Percentiles rank a stretch among this genome's conserved stretches.
Conservation (phyloP, 345 rosid species). For the Hypericum perforatum region DNA sequence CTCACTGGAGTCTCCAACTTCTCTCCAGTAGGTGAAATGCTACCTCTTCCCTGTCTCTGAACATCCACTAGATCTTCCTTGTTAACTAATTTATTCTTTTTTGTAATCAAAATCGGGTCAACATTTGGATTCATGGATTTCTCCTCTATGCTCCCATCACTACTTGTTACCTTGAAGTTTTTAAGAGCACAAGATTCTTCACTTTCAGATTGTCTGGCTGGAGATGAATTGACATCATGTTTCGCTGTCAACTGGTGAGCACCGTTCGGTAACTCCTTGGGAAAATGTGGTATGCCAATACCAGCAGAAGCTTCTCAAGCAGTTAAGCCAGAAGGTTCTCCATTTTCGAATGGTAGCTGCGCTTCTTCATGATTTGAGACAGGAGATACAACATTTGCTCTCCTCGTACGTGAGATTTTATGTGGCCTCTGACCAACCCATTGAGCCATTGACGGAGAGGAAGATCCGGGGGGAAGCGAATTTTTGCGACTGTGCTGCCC, state of each 20-base stretch:
- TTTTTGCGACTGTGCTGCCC: slow-evolving; percentile 37
- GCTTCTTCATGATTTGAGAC: slow-evolving; percentile 41
- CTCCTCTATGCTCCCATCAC: slow-evolving; percentile 24
- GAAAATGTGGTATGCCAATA: slow-evolving; percentile 17
- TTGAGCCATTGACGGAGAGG: slow-evolving; percentile 44
- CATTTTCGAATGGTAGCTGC: slow-evolving; percentile 33
- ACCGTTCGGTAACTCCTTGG: slow-evolving; percentile 26
- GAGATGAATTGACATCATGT: slow-evolving; percentile 37
- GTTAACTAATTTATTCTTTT: slow-evolving; percentile 28
- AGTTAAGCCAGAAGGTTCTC: slow-evolving; percentile 25
- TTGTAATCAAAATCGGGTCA: slow-evolving; percentile 21
- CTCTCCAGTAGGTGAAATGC: slow-evolving; percentile 29
- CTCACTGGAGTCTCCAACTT: slow-evolving; percentile 37
- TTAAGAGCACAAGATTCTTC: slow-evolving; percentile 44
- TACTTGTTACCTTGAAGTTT: slow-evolving; percentile 24
- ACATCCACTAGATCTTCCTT: slow-evolving; percentile 39
- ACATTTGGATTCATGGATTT: slow-evolving; percentile 18
- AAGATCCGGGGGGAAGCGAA: slow-evolving; percentile 33
- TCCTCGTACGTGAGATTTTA: slow-evolving; percentile 41
- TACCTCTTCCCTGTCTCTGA: slow-evolving; percentile 38
- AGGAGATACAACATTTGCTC: slow-evolving; percentile 49
- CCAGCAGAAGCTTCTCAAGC: slow-evolving; percentile 27
- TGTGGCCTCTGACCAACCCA: slow-evolving; percentile 55
- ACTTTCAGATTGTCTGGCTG: slow-evolving; percentile 44
- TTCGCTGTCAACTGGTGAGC: slow-evolving; percentile 31